Evolutionary conservation across 768 basidiomycete species (phyloP), one percentile per base, ranked within the genome.

Genomic region (Mycena rebaudengoi): DNA sequence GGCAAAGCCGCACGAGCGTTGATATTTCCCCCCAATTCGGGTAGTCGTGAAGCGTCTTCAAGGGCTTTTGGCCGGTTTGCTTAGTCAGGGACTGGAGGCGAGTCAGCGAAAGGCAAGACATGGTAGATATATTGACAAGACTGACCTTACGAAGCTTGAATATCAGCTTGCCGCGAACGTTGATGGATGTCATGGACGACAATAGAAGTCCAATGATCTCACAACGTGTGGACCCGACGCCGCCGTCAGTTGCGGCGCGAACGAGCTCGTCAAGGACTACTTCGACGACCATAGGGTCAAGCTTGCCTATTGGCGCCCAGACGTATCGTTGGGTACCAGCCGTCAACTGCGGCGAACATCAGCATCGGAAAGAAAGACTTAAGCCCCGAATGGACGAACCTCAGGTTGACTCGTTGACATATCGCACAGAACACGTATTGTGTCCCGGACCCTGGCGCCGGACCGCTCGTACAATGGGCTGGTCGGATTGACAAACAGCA

Each of bases 21-120:
- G 92, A 90, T 3, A 96, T 89, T 71, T 95, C 94, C 58, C 83
- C 86, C 91, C 92, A 94, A 64, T 89, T 88, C 2, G 85, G 78
- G 72, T 92, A 92, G 43, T 94, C 89, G 4, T 84, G 79, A 5
- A 96, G 81, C 7, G 83, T 83, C 56, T 80, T 87, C 1, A 90
- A 86, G 0, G 86, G 82, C 64, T 87, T 86, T 10, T 86, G 80
- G 45, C 66, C 66, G 29, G 89, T 86, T 4, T 91, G 87, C 74
- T 92, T 93, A 44, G 87, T 88, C 55, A 96, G 81, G 21, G 88
- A 88, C 91, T 93, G 49, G 3, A 20, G 57, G 21, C 56, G 37
- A 52, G 45, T 35, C 39, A 32, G 26, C 41, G 16, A 30, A 52
- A 39, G 43, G 23, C 11, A 0, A 23, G 50, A 43, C 62, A 51